These are phyloP conservation scores for Metschnikowia colocasiae DNA, from an alignment of 805 yeast genomes.

Conservation along the genomic window DNA sequence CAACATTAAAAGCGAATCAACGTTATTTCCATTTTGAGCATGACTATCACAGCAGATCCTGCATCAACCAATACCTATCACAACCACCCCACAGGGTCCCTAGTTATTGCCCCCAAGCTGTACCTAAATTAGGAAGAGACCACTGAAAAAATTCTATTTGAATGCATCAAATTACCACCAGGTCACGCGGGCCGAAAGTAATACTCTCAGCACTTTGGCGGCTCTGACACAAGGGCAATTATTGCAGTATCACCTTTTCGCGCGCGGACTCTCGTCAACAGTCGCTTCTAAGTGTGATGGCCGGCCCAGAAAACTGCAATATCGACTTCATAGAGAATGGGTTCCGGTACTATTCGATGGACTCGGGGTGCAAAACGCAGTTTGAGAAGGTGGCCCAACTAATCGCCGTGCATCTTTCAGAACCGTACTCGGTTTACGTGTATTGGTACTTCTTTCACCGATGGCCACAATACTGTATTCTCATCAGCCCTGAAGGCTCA, in stretches of 20 bases:
- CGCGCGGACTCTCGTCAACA: slow-evolving; percentile 1
- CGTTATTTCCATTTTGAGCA: too few relatives aligned
- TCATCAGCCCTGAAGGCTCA: slow-evolving; percentile 46
- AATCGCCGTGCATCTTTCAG: slow-evolving; percentile 74
- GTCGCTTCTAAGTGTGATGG: not conserved
- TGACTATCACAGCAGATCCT: too few relatives aligned
- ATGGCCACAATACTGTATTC: slow-evolving; percentile 82
- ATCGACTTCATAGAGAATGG: slow-evolving; percentile 12
- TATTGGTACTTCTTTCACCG: slow-evolving; percentile 84
- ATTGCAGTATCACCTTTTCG: slow-evolving; percentile 1
- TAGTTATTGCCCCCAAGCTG: too few relatives aligned
- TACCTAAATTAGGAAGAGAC: too few relatives aligned
- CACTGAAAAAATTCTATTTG: too few relatives aligned
- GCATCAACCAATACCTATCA: too few relatives aligned
- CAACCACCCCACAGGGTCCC: too few relatives aligned
- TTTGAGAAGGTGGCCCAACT: slow-evolving; percentile 51
- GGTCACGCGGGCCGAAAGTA: too few relatives aligned
- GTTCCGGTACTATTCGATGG: slow-evolving; percentile 17
- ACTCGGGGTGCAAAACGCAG: slow-evolving; percentile 27
- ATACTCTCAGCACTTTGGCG: too few relatives aligned
- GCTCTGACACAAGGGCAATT: too few relatives aligned
- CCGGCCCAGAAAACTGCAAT: not conserved
- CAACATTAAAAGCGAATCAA: too few relatives aligned
- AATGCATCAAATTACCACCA: too few relatives aligned
- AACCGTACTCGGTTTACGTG: slow-evolving; percentile 92